Percentiles rank a stretch among this genome's conserved stretches.
phyloP scores from a whole-genome alignment of 352 stramenopile genomes.

The Discostella stelligera region DNA sequence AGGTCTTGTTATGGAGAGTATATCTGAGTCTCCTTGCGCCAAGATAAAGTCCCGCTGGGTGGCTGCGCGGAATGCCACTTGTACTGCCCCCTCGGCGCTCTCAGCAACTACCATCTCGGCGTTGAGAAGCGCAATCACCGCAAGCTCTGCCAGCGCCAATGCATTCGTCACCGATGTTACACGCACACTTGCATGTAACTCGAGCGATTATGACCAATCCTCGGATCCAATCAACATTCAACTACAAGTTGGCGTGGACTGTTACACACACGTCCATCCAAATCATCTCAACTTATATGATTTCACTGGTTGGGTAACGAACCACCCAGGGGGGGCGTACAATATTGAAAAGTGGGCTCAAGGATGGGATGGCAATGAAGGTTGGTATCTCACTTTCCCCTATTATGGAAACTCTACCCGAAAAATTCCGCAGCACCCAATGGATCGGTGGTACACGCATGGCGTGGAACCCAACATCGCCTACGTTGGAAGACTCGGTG shows the following conservation, averaged over 20 bases:
- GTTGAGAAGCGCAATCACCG: slow-evolving; percentile 30
- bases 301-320: slow-evolving; percentile 48
- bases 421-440: slow-evolving; percentile 59
- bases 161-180: slow-evolving; percentile 36
- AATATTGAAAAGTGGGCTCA: slow-evolving; percentile 54
- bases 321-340: slow-evolving; percentile 47
- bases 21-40: slow-evolving; percentile 30
- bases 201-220: slow-evolving; percentile 18
- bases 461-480: slow-evolving; percentile 16
- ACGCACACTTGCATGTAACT: slow-evolving; percentile 24
- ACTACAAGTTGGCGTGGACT: slow-evolving; percentile 45
- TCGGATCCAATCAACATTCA: slow-evolving; percentile 36
- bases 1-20: slow-evolving; percentile 46
- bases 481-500: slow-evolving; percentile 40
- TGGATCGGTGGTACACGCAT: slow-evolving; percentile 46
- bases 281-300: slow-evolving; percentile 65
- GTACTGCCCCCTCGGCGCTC: slow-evolving; percentile 25
- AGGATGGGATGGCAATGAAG: slow-evolving; percentile 23
- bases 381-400: slow-evolving; percentile 51
- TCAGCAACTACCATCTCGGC: slow-evolving; percentile 14
- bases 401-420: slow-evolving; percentile 27
- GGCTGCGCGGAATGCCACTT: slow-evolving; percentile 13
- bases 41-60: slow-evolving; percentile 38
- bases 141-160: slow-evolving; percentile 34
- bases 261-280: slow-evolving; percentile 60